phyloP scores from a whole-genome alignment of 1,284 basidiomycete genomes.

The Mycena citricolor region DNA sequence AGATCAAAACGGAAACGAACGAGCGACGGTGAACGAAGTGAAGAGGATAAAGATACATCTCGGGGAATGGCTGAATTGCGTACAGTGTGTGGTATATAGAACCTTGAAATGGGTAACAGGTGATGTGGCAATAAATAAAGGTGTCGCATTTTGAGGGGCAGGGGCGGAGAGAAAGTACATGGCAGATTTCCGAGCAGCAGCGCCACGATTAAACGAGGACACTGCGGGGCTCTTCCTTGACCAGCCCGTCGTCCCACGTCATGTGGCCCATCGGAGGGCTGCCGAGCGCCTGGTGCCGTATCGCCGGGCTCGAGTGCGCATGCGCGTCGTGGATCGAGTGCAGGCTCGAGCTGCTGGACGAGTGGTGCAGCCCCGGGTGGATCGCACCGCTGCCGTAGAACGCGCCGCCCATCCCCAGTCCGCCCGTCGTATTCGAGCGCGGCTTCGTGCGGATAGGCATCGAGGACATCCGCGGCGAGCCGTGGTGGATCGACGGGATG shows the following conservation, averaged over 20 bases:
- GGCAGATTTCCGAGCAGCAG: too few species aligned
- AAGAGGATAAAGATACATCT: too few species aligned
- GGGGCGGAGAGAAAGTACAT: too few species aligned
- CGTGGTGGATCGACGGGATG: slow-evolving; percentile 11
- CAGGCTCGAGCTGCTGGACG: slow-evolving; percentile 4
- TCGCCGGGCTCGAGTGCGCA: slow-evolving; percentile 1
- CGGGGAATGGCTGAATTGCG: too few species aligned
- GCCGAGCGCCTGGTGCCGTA: not conserved
- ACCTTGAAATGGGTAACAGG: too few species aligned
- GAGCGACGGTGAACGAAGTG: too few species aligned
- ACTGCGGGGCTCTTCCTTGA: slow-evolving; percentile 24
- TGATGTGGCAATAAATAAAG: too few species aligned
- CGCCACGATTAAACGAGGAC: slow-evolving; percentile 7
- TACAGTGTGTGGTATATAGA: too few species aligned
- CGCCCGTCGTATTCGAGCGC: slow-evolving; percentile 20
- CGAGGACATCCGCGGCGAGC: not conserved
- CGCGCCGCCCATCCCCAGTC: slow-evolving; percentile 4
- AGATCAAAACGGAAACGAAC: too few species aligned
- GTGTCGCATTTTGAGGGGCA: too few species aligned
- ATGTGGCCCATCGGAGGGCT: not conserved
- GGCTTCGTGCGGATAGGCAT: slow-evolving; percentile 21
- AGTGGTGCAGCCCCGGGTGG: slow-evolving; percentile 13
- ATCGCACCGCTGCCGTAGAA: not conserved
- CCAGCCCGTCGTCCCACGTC: slow-evolving; percentile 2
- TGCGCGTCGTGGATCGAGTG: slow-evolving; percentile 2